Evolutionary conservation across 306 rosid genomes (phyloP), one percentile per base, ranked within the genome.

Genomic region (Leucaena leucocephala): DNA sequence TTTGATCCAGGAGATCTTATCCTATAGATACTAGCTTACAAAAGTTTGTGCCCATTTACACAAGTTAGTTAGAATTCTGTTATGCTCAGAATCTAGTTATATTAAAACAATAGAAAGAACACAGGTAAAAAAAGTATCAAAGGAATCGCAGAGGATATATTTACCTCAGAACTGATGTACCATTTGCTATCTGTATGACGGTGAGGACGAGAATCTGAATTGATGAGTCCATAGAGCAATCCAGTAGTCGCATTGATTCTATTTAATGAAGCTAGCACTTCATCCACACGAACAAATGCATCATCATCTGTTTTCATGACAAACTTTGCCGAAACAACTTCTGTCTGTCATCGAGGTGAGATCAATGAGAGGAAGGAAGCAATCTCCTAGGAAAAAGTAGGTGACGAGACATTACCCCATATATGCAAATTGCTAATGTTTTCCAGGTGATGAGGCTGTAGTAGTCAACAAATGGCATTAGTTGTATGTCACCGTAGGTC

Each of bases 241-340:
- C 96, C 98, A 44, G 50, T 79, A 65, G 65, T 59, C 74, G 79
- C 85, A 39, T 84, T 79, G 76, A 90, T 90, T 84, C 87, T 91
- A 5, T 85, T 78, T 71, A 96, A 75, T 74, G 97, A 91, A 71
- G 86, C 86, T 22, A 93, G 89, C 67, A 91, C 94, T 87, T 91
- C 98, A 72, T 96, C 97, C 45, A 96, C 90, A 71, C 99, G 93
- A 68, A 96, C 94, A 75, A 96, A 93, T 66, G 99, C 96, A 86
- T 96, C 99, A 27, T 96, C 99, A 83, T 96, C 99, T 9, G 99
- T 96, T 90, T 96, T 96, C 99, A 96, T 96, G 86, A 93, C 89
- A 81, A 76, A 93, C 83, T 87, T 96, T 34, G 99, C 96, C 13
- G 99, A 90, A 88, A 94, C 93, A 84, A 94, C 94, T 79, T 96